Base-by-base conservation (phyloP, 2,329 filamentous ascomycete species). In the Bipolaris oryzae region DNA sequence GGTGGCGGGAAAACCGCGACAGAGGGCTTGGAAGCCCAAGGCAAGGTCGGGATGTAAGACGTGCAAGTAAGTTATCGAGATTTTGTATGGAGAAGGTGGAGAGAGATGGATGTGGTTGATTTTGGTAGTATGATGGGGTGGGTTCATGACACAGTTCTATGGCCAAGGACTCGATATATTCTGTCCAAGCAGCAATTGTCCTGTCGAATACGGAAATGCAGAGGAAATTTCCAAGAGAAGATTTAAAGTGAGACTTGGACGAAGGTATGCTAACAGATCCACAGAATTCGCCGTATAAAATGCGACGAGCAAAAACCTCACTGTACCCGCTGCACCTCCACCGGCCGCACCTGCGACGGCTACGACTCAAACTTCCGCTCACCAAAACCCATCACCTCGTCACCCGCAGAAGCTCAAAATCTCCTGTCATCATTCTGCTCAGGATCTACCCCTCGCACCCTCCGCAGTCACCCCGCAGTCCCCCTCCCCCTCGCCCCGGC, bases 271-370 rank as follows among this genome's bases (percentile, higher is more conserved):
- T 61, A 25, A 61, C 41, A 2, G 6, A n/a, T 43, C 10, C 20
- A 25, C 48, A 75, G 72, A 45, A 71, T 74, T 39, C 70, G 71
- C 25, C 64, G 61, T 53, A 61, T 75, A 13, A 75, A 74, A 57
- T 75, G 72, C 53, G 72, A 73, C 56, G 71, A 75, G 43, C 63
- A 64, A 39, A 74, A 71, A 50, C 72, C 70, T 4, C 41, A 58
- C 39, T 75, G 72, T 51, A 60, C 61, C 13, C 63, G 71, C 25
- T 74, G 71, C 50, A 68, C 62, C 5, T 70, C 70, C 3, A 75
- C 72, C 21, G 72, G 71, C 25, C 63, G 72, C 6, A 70, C 53
- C 23, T 75, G 72, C 57, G 71, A 74, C 61, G 71, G 71, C 28
- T 74, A 74, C 46, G 60, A 64, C 20, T 33, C 44, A 3, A 55